A percentile compares a stretch with the other conserved stretches of the same genome.
Evolutionary conservation across 768 basidiomycete genomes (phyloP).

Genomic region (Collybia nuda): DNA sequence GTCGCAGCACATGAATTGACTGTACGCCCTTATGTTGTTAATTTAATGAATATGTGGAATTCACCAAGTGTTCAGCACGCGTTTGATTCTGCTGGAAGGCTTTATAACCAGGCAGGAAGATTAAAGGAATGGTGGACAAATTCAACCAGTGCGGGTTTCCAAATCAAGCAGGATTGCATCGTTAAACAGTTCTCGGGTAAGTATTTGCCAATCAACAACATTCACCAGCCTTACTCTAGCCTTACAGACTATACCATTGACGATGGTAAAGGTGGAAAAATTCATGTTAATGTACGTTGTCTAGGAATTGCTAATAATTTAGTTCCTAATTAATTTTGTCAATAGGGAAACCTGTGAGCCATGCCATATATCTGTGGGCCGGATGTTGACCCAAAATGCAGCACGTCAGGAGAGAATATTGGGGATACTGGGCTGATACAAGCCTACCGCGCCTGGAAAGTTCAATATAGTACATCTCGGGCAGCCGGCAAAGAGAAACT

Average conservation of each 20-base stretch:
- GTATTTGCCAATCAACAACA: conserved; percentile 9
- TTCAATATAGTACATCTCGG: conserved; percentile 61
- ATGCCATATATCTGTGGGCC: neutral
- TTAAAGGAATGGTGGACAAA: conserved; percentile 94
- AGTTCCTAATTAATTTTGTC: neutral
- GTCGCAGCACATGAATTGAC: conserved; percentile 93
- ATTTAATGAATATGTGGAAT: neutral
- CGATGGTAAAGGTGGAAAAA: conserved; percentile 80
- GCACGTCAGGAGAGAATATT: conserved; percentile 91
- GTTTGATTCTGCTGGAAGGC: conserved; percentile 85
- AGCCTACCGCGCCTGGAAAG: conserved; percentile 90
- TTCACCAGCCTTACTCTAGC: conserved; percentile 6
- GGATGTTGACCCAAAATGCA: conserved; percentile 21
- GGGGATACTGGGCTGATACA: conserved; percentile 85
- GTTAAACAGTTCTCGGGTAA: conserved; percentile 87
- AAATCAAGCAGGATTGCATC: conserved; percentile 82
- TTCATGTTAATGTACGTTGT: conserved; percentile 76
- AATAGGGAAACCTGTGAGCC: conserved; percentile 72
- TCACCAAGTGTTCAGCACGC: conserved; percentile 58
- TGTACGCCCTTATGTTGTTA: conserved; percentile 38
- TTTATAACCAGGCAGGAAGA: conserved; percentile 90
- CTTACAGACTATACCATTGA: conserved; percentile 72
- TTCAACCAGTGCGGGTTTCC: conserved; percentile 79
- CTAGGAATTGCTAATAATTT: neutral
- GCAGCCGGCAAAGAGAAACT: conserved; percentile 64